Conservation (phyloP, 495 filamentous ascomycete species). For the Penicillium maclennaniae region DNA sequence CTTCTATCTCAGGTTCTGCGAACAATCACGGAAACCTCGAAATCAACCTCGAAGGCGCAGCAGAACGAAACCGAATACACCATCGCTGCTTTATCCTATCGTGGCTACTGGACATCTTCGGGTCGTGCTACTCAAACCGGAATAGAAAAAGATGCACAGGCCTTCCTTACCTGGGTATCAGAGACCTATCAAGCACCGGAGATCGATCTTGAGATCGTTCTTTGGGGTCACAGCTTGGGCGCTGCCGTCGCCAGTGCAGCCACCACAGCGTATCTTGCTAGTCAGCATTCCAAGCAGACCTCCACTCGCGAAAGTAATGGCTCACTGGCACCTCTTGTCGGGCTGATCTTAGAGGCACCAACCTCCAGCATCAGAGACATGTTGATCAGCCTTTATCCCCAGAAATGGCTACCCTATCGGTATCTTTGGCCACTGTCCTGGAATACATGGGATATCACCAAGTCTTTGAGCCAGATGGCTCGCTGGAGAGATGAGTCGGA, state of each 20-base stretch:
- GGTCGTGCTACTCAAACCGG: slow-evolving; percentile 65
- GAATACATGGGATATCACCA: slow-evolving; percentile 49
- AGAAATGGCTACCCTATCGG: slow-evolving; percentile 77
- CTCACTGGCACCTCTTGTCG: slow-evolving; percentile 32
- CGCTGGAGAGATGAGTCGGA: slow-evolving; percentile 10
- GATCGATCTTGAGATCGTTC: slow-evolving; percentile 45
- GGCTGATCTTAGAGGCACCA: slow-evolving; percentile 71
- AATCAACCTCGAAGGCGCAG: background rate
- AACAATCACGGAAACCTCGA: slow-evolving; percentile 6
- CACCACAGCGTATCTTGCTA: slow-evolving; percentile 42
- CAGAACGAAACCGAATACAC: slow-evolving; percentile 37
- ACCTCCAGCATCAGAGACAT: slow-evolving; percentile 70
- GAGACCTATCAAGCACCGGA: slow-evolving; percentile 27
- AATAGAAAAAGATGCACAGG: slow-evolving; percentile 60
- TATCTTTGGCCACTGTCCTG: slow-evolving; percentile 55
- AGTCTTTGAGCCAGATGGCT: slow-evolving; percentile 34
- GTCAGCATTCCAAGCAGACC: slow-evolving; percentile 15
- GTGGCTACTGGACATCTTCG: slow-evolving; percentile 75
- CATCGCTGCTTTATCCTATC: slow-evolving; percentile 65
- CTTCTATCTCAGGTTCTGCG: slow-evolving; percentile 53
- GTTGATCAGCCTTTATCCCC: slow-evolving; percentile 71
- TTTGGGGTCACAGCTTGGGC: slow-evolving; percentile 85
- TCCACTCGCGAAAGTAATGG: background rate
- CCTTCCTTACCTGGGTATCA: slow-evolving; percentile 54
- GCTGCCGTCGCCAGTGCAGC: slow-evolving; percentile 51